Percentiles rank a stretch among this genome's conserved stretches.
Conservation (phyloP, 2,329 filamentous ascomycete species). For the Calonectria montana region DNA sequence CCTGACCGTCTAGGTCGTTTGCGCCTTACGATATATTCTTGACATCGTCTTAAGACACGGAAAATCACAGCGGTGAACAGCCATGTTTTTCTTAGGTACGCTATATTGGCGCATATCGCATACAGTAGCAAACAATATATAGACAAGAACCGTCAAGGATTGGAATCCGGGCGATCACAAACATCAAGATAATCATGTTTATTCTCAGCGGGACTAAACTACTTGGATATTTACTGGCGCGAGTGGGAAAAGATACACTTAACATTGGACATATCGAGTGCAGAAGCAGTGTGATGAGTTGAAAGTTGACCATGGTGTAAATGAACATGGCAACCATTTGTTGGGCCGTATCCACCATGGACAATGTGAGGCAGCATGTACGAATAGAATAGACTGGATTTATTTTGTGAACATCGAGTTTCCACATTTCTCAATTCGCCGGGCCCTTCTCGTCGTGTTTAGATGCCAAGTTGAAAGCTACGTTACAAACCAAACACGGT, state of each 20-base stretch:
- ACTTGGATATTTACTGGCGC: too few relatives aligned
- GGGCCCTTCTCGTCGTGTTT: neutral
- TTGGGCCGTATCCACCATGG: too few relatives aligned
- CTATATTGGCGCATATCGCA: too few relatives aligned
- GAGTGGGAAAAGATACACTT: neutral
- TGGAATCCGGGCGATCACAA: neutral
- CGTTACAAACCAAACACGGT: neutral
- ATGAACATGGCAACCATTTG: neutral
- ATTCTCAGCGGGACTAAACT: neutral
- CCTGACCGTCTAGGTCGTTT: neutral
- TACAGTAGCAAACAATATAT: too few relatives aligned
- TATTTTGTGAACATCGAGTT: too few relatives aligned
- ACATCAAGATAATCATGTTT: neutral
- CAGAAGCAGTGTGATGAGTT: neutral
- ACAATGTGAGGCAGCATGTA: too few relatives aligned
- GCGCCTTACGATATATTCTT: neutral
- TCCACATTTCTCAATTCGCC: neutral
- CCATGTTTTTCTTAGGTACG: too few relatives aligned
- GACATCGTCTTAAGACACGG: too few relatives aligned
- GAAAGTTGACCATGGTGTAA: neutral
- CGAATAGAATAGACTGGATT: too few relatives aligned
- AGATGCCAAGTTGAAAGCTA: neutral
- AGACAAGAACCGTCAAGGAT: neutral
- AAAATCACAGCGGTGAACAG: neutral
- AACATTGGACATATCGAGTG: neutral